phyloP scores from a whole-genome alignment of 805 yeast species.

The Geotrichum ghanense region DNA sequence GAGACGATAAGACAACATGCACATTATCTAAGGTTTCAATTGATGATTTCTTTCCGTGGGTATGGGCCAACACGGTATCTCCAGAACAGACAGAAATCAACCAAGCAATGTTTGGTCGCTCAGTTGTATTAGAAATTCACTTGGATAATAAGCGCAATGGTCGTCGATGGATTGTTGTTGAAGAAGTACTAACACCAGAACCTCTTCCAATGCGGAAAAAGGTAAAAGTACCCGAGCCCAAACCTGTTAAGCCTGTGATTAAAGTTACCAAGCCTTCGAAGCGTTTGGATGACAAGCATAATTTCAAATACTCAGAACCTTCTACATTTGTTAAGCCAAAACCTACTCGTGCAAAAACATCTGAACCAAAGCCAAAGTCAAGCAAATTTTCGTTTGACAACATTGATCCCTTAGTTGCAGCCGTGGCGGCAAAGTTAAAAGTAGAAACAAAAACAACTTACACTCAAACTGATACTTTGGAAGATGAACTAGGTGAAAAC shows the following conservation, averaged over 20 bases:
- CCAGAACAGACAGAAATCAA: conserved; percentile 57
- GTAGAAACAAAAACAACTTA: background rate
- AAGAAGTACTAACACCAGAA: conserved; percentile 17
- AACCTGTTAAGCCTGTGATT: background rate
- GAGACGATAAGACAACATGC: conserved; percentile 27
- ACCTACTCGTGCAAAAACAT: background rate
- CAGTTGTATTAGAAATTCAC: conserved; percentile 72
- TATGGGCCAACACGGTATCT: conserved; percentile 73
- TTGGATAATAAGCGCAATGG: conserved; percentile 48
- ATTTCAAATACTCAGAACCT: background rate
- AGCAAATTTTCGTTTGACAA: background rate
- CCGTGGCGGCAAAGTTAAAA: background rate
- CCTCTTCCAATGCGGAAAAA: conserved; percentile 3
- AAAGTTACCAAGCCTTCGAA: background rate
- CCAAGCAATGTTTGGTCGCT: conserved; percentile 66
- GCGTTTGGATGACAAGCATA: background rate
- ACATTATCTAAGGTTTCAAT: conserved; percentile 53
- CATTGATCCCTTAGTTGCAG: conserved; percentile 1
- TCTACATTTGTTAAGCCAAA: background rate
- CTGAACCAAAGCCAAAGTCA: background rate
- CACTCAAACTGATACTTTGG: background rate
- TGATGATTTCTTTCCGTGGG: conserved; percentile 85
- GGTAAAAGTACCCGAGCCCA: background rate
- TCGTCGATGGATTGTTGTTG: conserved; percentile 22
- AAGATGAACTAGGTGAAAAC: background rate